These are phyloP conservation scores for Metarhizium anisopliae DNA, from an alignment of 2,329 filamentous ascomycete species.

Conservation along the genomic window DNA sequence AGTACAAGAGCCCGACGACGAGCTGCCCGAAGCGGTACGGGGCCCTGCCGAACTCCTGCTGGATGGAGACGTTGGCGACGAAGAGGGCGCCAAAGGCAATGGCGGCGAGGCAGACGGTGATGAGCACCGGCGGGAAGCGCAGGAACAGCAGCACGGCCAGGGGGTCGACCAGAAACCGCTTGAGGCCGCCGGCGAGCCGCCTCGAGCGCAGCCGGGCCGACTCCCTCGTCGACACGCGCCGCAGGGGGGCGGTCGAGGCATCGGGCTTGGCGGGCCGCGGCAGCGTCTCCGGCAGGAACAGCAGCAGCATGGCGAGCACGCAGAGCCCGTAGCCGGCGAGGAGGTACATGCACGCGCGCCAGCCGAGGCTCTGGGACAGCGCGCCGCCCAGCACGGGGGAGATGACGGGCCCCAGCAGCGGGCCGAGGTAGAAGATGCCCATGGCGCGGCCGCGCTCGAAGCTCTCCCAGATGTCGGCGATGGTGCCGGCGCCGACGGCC, in stretches of 20 bases:
- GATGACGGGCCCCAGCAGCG: constrained; percentile 63
- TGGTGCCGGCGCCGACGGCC: constrained; percentile 74
- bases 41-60: constrained; percentile 54
- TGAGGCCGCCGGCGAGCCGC: constrained; percentile 41
- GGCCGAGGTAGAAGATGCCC: constrained; percentile 74
- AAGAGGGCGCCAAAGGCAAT: constrained; percentile 71
- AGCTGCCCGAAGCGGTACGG: constrained; percentile 64
- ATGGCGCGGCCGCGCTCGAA: constrained; percentile 69
- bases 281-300: constrained; percentile 60
- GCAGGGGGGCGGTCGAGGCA: constrained; percentile 8
- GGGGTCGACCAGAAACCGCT: constrained; percentile 61
- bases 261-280: constrained; percentile 19
- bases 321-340: constrained; percentile 59
- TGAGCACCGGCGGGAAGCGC: constrained; percentile 62
- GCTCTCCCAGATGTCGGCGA: constrained; percentile 72
- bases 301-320: constrained; percentile 45
- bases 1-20: constrained; percentile 66
- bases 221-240: constrained; percentile 50
- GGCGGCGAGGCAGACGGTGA: constrained; percentile 66
- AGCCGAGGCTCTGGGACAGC: constrained; percentile 59
- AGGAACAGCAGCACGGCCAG: constrained; percentile 62
- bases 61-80: constrained; percentile 68
- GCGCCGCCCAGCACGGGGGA: constrained; percentile 70
- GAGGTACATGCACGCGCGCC: constrained; percentile 74
- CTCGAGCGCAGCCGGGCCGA: constrained; percentile 50